Conservation (phyloP, 1,284 basidiomycete genomes). For the Fomitopsis pinicola region DNA sequence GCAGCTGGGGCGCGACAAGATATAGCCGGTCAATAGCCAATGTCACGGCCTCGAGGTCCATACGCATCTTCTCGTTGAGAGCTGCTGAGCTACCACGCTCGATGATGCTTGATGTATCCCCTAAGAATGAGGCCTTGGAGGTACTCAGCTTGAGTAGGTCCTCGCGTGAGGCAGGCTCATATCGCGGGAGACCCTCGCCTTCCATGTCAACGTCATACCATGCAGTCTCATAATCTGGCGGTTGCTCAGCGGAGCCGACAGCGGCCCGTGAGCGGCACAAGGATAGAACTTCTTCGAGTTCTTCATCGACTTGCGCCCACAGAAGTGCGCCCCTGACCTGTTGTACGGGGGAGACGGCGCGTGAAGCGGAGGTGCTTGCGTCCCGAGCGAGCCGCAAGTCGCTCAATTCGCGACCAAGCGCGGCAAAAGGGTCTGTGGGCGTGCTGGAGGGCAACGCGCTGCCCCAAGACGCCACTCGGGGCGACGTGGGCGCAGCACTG, state of each 20-base stretch:
- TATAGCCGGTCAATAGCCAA: constrained; percentile 86
- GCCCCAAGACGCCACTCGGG: constrained; percentile 21
- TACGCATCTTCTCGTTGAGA: constrained; percentile 66
- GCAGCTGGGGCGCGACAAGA: constrained; percentile 75
- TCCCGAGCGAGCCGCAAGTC: constrained; percentile 57
- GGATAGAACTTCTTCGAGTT: constrained; percentile 63
- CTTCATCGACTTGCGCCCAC: constrained; percentile 70
- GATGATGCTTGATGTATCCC: background rate
- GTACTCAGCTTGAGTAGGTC: constrained; percentile 9
- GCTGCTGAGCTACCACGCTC: constrained; percentile 5
- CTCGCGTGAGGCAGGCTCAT: constrained; percentile 40
- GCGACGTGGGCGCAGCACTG: constrained; percentile 11
- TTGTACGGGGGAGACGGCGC: constrained; percentile 41
- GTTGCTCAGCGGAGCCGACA: constrained; percentile 37
- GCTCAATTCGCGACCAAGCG: constrained; percentile 63
- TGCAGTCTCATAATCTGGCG: constrained; percentile 63
- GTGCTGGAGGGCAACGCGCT: constrained; percentile 23
- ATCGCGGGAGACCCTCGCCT: constrained; percentile 50
- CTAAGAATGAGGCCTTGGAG: background rate
- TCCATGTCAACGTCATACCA: constrained; percentile 32
- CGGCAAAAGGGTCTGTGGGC: constrained; percentile 45
- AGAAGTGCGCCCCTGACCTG: constrained; percentile 62
- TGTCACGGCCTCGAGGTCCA: constrained; percentile 80
- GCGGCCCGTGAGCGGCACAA: constrained; percentile 43
- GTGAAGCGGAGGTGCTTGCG: background rate